Base-by-base conservation (phyloP, 2,329 filamentous ascomycete species). In the Thelonectria discophora region DNA sequence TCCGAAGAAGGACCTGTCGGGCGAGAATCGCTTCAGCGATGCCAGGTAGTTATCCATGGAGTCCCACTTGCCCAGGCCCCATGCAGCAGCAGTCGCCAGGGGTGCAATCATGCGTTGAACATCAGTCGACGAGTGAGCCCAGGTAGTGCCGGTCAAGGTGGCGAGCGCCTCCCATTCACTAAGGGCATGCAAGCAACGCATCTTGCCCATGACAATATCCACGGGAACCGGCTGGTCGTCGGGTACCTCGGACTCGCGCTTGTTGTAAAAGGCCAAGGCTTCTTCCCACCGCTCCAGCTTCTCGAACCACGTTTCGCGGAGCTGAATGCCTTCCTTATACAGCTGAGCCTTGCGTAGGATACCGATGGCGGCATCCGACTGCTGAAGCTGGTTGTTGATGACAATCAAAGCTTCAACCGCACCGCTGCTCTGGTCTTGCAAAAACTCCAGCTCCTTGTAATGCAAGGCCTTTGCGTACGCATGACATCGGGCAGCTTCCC, bases 271-370 rank as follows among this genome's bases (percentile, higher is more conserved):
- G 47, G 90, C 88, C 58, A 99, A 82, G 3, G 95, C 95, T 77
- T 99, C 96, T 67, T 99, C 96, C 96, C 96, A 99, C 61, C 95
- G 89, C 76, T 98, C 93, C 49, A 99, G 81, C 80, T 97, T 98
- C 78, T 99, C 96, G 69, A 97, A 99, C 95, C 95, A 99, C 0
- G 94, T 97, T 79, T 99, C 95, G 62, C 97, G 93, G 51, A 99
- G 84, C 73, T 97, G 93, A 30, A 99, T 97, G 13, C 87, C 87
- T 73, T 99, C 95, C 69, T 92, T 92, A 76, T 98, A 99, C 45
- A 93, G 88, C 76, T 99, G 95, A 9, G 95, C 95, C 79, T 97
- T 97, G 52, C 95, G 89, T 59, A 99, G 83, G 63, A 99, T 99
- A 77, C 95, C 95, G 69, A 99, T 98, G 43, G 95, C 96, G 32